Percentiles rank a stretch among this genome's conserved stretches.
Conservation (phyloP, 176 grass and related monocot genomes). For the Guadua angustifolia region DNA sequence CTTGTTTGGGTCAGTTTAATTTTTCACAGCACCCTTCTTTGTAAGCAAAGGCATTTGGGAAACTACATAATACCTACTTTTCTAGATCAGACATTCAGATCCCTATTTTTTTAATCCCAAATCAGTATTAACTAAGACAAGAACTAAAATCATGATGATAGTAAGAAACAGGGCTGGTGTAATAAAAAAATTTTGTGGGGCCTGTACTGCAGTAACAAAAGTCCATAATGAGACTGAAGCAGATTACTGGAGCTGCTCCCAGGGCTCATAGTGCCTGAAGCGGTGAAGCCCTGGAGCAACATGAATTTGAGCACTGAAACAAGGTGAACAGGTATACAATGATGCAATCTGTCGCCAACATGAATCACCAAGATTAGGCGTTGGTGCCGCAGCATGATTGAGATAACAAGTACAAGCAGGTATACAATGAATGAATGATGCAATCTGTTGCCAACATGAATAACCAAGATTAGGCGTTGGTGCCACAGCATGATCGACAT, state of each 20-base stretch:
- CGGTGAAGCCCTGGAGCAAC: slow-evolving; percentile 16
- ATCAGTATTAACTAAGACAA: background rate
- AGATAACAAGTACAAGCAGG: background rate
- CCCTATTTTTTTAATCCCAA: background rate
- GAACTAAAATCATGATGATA: background rate
- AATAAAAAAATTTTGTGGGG: slow-evolving; percentile 5
- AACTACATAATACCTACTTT: background rate
- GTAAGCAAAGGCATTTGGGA: background rate
- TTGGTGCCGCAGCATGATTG: slow-evolving; percentile 13
- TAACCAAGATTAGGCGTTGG: too few relatives aligned
- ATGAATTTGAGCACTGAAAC: background rate
- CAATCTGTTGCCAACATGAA: too few relatives aligned
- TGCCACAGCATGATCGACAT: too few relatives aligned
- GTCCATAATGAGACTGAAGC: background rate
- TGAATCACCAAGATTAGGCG: background rate
- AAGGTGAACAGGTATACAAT: slow-evolving; percentile 1
- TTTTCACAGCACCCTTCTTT: background rate
- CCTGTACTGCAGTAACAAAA: background rate
- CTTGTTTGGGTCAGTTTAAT: slow-evolving; percentile 18
- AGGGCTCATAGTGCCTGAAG: background rate
- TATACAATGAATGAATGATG: too few relatives aligned
- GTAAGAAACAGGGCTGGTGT: background rate
- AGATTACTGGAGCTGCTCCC: slow-evolving; percentile 18
- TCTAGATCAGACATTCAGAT: background rate
- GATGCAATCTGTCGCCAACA: background rate